These are phyloP conservation scores for Breviolum minutum DNA, from an alignment of 73 alveolate genomes.

Conservation along the genomic window DNA sequence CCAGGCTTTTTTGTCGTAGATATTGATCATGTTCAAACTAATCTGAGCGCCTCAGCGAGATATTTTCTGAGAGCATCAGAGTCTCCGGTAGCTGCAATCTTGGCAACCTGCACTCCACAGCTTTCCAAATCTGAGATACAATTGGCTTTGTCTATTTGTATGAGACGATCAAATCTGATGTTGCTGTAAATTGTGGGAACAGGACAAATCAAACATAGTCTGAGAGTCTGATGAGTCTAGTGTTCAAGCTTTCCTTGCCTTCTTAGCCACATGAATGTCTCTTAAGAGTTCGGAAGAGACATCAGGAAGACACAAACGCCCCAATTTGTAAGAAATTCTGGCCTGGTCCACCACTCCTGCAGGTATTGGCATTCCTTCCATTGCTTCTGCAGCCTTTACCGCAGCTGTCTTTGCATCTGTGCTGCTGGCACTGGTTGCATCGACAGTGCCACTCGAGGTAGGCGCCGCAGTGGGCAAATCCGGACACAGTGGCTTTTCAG, in stretches of 20 bases:
- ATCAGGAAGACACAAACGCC: not conserved
- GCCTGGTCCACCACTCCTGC: constrained; percentile 5
- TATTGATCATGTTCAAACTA: not conserved
- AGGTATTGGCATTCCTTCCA: not conserved
- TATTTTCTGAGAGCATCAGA: constrained; percentile 22
- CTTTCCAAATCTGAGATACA: no score
- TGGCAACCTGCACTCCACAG: not conserved
- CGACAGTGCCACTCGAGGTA: not conserved
- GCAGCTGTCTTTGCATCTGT: not conserved
- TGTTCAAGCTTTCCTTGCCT: no score
- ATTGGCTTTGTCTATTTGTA: no score
- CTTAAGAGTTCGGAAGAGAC: not conserved
- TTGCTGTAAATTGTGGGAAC: not conserved
- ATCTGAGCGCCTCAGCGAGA: not conserved
- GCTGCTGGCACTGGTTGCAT: not conserved
- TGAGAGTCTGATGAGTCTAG: no score
- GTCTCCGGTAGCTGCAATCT: constrained; percentile 17
- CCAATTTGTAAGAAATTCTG: not conserved
- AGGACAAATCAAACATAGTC: not conserved
- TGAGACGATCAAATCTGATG: not conserved
- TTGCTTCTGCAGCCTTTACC: not conserved
- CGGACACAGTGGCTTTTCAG: constrained; percentile 19
- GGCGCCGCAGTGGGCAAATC: constrained; percentile 39
- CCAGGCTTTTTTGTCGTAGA: not conserved
- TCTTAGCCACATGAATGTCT: not conserved